These are phyloP conservation scores for Corrigiola litoralis DNA, from an alignment of 179 eudicot genomes.

Conservation along the genomic window DNA sequence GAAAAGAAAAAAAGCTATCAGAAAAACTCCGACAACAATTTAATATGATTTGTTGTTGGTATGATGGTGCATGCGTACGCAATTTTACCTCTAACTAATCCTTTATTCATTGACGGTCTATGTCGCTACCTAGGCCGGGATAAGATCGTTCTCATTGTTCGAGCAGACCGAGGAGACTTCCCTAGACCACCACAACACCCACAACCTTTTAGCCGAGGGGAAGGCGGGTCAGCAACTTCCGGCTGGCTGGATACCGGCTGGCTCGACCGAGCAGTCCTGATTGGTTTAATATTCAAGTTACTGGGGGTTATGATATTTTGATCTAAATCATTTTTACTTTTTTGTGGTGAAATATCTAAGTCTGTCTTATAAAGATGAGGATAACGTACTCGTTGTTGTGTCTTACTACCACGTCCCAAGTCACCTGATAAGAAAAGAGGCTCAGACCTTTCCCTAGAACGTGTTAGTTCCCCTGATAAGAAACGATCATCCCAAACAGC, in stretches of 20 bases:
- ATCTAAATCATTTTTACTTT: no score
- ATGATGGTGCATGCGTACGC: no score
- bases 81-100: no score
- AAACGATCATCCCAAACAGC: neutral
- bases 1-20: no score
- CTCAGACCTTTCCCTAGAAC: neutral
- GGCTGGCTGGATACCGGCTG: neutral
- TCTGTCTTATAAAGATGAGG: neutral
- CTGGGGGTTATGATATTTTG: neutral
- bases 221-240: slow-evolving; percentile 4
- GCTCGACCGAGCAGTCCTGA: slow-evolving; percentile 4
- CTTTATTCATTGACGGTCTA: no score
- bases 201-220: slow-evolving; percentile 19
- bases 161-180: neutral
- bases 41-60: no score
- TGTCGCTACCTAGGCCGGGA: slow-evolving; percentile 13
- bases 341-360: no score
- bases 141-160: neutral
- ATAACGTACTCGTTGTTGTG: neutral
- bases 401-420: slow-evolving; percentile 3
- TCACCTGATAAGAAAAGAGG: slow-evolving; percentile 16
- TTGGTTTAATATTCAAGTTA: slow-evolving; percentile 4
- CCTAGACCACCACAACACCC: slow-evolving; percentile 19
- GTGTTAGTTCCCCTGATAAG: neutral
- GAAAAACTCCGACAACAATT: no score